A percentile compares a stretch with the other conserved stretches of the same genome.
Conservation (phyloP, 805 yeast genomes). For the Lachancea mirantina region DNA sequence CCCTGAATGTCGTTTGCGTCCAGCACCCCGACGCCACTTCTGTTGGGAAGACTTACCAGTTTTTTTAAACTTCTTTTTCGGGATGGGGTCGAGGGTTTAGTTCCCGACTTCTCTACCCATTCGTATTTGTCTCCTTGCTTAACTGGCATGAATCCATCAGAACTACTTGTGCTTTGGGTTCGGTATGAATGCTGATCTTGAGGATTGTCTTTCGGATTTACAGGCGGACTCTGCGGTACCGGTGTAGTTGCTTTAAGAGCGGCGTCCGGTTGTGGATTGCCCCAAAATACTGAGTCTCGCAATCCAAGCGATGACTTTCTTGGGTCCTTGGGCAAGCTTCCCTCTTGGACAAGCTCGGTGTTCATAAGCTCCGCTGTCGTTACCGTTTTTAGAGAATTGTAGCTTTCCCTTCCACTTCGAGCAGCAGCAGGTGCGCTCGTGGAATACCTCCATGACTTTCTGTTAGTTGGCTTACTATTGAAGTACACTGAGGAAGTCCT, state of each 20-base stretch:
- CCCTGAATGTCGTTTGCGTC: conserved; percentile 30
- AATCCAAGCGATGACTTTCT: conserved; percentile 35
- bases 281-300: conserved; percentile 37
- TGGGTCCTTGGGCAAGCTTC: conserved; percentile 37
- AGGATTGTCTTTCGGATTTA: conserved; percentile 2
- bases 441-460: conserved; percentile 54
- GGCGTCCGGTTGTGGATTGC: conserved; percentile 6
- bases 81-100: conserved; percentile 6
- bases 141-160: conserved; percentile 30
- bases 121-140: conserved; percentile 27
- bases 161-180: conserved; percentile 13
- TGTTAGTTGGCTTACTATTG: conserved; percentile 30
- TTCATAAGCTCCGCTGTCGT: conserved; percentile 78
- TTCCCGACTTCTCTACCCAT: conserved; percentile 22
- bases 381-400: conserved; percentile 72
- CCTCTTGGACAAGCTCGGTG: conserved; percentile 66
- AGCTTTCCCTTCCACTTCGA: conserved; percentile 46
- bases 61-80: conserved; percentile 32
- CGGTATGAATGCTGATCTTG: conserved; percentile 3
- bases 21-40: conserved; percentile 29
- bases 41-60: conserved; percentile 31
- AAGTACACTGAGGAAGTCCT: conserved; percentile 30
- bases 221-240: background rate
- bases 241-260: background rate
- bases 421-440: conserved; percentile 33